Conservation (phyloP, 495 filamentous ascomycete species). For the Penicillium atrosanguineum region DNA sequence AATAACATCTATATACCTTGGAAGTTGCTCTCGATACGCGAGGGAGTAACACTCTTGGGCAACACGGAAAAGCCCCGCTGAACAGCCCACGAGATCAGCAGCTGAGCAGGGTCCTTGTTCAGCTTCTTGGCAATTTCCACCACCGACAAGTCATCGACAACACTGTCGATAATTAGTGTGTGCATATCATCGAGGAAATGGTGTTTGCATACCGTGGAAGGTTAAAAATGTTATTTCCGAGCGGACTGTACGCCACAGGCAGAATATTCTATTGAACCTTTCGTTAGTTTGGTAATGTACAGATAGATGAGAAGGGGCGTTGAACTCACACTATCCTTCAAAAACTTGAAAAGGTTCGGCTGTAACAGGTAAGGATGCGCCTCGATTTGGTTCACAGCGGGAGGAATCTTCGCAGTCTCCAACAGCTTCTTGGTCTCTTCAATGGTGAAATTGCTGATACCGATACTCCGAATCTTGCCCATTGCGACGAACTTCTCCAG, state of each 20-base stretch:
- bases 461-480: constrained; percentile 72
- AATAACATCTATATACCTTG: constrained; percentile 23
- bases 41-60: constrained; percentile 59
- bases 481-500: constrained; percentile 66
- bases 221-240: constrained; percentile 52
- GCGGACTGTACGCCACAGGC: constrained; percentile 51
- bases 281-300: background rate
- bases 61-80: constrained; percentile 65
- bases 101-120: constrained; percentile 65
- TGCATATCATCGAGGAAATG: background rate
- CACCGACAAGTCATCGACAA: constrained; percentile 60
- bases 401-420: constrained; percentile 57
- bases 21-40: constrained; percentile 58
- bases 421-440: constrained; percentile 64
- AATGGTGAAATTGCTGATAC: constrained; percentile 74
- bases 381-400: constrained; percentile 82
- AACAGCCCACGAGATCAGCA: constrained; percentile 78
- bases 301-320: background rate
- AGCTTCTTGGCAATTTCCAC: constrained; percentile 62
- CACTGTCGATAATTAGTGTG: constrained; percentile 22
- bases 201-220: constrained; percentile 31
- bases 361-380: constrained; percentile 84
- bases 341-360: constrained; percentile 46
- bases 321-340: constrained; percentile 27
- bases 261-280: constrained; percentile 38